phyloP scores from a whole-genome alignment of 345 rosid genomes.

The Bretschneidera sinensis region DNA sequence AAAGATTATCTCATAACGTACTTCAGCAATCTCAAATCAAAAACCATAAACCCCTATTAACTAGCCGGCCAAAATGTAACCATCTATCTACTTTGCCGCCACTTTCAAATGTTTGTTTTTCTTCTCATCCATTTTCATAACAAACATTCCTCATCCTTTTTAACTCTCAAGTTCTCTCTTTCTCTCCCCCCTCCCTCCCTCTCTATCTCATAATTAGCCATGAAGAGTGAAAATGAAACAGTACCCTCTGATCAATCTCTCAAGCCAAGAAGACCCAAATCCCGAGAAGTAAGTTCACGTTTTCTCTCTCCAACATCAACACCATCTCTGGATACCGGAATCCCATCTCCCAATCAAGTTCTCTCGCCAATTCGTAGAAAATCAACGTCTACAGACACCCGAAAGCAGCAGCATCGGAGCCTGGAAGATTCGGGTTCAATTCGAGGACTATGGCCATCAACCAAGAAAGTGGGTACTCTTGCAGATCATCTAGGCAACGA shows the following conservation, averaged over 20 bases:
- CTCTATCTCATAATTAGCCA: conserved; percentile 12
- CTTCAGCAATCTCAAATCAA: too few species aligned
- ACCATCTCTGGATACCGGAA: conserved; percentile 33
- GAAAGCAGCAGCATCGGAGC: conserved; percentile 23
- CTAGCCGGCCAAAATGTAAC: conserved; percentile 42
- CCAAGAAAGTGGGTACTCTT: conserved; percentile 33
- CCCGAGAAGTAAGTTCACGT: conserved; percentile 63
- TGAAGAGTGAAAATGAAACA: conserved; percentile 35
- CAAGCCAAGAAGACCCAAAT: conserved; percentile 41
- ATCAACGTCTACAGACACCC: conserved; percentile 16
- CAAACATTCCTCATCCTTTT: conserved; percentile 8
- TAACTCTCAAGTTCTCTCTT: too few species aligned
- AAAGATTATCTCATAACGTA: too few species aligned
- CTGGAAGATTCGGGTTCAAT: conserved; percentile 25
- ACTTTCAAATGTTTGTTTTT: conserved; percentile 43
- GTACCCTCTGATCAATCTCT: too few species aligned
- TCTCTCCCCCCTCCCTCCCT: background rate
- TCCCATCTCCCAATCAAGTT: conserved; percentile 27
- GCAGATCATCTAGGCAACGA: conserved; percentile 52
- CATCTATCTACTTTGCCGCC: conserved; percentile 43
- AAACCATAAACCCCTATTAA: too few species aligned
- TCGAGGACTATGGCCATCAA: conserved; percentile 54
- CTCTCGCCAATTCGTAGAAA: conserved; percentile 25
- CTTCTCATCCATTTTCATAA: conserved; percentile 24
- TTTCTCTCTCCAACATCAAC: conserved; percentile 45